Percentiles rank a stretch among this genome's conserved stretches.
These are phyloP conservation scores for Aspergillus sclerotioniger DNA, from an alignment of 495 filamentous ascomycete genomes.

Conservation along the genomic window DNA sequence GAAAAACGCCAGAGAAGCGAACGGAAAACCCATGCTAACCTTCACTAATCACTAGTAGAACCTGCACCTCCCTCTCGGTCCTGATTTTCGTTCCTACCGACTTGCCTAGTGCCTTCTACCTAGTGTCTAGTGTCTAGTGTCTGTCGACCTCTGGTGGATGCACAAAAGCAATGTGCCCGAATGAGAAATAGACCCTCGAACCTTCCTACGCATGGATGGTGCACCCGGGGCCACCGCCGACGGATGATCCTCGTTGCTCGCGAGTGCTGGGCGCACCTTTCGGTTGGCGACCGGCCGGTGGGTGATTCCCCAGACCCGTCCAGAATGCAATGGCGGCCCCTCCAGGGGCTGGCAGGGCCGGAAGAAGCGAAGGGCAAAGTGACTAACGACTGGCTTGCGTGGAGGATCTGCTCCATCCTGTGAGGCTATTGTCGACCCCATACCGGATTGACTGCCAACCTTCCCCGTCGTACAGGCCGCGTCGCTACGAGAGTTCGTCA, in stretches of 20 bases:
- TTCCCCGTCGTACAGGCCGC: neutral
- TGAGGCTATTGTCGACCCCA: conserved; percentile 1
- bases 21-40: neutral
- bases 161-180: neutral
- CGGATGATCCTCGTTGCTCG: conserved; percentile 23
- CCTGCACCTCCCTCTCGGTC: too few species aligned
- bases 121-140: too few species aligned
- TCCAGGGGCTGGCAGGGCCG: neutral
- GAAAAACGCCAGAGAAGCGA: conserved; percentile 8
- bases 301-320: conserved; percentile 13
- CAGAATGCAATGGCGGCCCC: conserved; percentile 6
- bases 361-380: neutral
- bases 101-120: neutral
- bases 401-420: neutral
- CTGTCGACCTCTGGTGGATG: neutral
- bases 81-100: too few species aligned
- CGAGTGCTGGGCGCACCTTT: conserved; percentile 10
- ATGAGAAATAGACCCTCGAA: conserved; percentile 7
- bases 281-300: conserved; percentile 15
- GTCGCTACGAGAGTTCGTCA: conserved; percentile 7
- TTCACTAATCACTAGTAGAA: neutral
- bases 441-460: neutral
- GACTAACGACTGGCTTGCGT: neutral
- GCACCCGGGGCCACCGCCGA: conserved; percentile 14
- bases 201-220: conserved; percentile 8